A percentile compares a stretch with the other conserved stretches of the same genome.
Evolutionary conservation across 2,329 filamentous ascomycete species (phyloP).

Genomic region (Fusarium nanum): DNA sequence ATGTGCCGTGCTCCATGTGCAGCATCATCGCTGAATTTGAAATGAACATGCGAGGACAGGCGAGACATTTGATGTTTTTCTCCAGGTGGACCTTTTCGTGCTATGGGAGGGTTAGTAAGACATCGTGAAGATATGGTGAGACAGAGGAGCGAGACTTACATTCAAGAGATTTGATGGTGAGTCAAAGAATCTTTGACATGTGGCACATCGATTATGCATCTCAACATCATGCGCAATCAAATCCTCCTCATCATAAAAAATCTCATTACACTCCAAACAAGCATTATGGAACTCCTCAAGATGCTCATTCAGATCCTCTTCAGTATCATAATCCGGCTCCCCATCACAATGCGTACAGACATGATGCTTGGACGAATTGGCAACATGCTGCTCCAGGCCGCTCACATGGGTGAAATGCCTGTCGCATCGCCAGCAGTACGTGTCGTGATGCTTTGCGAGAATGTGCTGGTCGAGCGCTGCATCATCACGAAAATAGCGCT

Average conservation of each 20-base stretch:
- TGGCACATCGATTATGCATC: slow-evolving; percentile 28
- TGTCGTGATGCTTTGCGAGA: background rate
- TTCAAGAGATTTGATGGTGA: slow-evolving; percentile 27
- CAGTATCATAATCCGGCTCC: background rate
- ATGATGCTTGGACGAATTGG: slow-evolving; percentile 5
- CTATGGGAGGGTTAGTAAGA: background rate
- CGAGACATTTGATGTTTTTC: slow-evolving; percentile 27
- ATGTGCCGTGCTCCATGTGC: slow-evolving; percentile 41
- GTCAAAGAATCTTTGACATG: slow-evolving; percentile 13
- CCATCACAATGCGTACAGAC: background rate
- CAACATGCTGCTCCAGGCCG: slow-evolving; percentile 1
- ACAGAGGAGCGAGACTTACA: background rate
- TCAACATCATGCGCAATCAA: slow-evolving; percentile 16
- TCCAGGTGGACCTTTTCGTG: slow-evolving; percentile 30
- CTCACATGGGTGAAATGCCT: slow-evolving; percentile 2
- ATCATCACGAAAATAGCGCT: background rate
- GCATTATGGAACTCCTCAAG: background rate
- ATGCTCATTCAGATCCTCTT: background rate
- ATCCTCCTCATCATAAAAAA: background rate
- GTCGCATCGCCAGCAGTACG: slow-evolving; percentile 18
- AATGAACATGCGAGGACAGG: slow-evolving; percentile 31
- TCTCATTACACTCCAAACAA: background rate
- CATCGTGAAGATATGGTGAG: fast-evolving
- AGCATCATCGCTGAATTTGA: slow-evolving; percentile 42
- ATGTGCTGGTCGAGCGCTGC: slow-evolving; percentile 6